Evolutionary conservation across 2,329 filamentous ascomycete species (phyloP).

Genomic region (Exophiala oligosperma): DNA sequence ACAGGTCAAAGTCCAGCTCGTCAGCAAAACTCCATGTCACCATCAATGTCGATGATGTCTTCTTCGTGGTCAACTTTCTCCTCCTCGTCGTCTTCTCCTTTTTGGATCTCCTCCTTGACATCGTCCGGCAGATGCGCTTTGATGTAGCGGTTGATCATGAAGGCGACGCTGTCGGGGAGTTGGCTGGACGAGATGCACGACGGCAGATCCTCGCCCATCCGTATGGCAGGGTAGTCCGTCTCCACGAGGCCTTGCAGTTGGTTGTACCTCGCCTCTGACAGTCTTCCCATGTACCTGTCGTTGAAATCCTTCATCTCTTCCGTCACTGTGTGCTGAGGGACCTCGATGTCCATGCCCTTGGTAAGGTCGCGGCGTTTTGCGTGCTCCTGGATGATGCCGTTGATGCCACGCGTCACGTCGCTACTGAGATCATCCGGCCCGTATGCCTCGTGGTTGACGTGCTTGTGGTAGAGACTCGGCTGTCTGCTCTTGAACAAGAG

Average conservation of each 20-base stretch:
- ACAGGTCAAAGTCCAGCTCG: neutral
- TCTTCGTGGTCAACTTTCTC: neutral
- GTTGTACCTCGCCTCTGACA: neutral
- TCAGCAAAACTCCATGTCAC: neutral
- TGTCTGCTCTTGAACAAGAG: conserved; percentile 1
- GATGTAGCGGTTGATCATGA: conserved; percentile 3
- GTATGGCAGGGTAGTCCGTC: neutral
- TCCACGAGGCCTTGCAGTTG: conserved; percentile 4
- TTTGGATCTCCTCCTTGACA: neutral
- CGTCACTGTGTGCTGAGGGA: conserved; percentile 1
- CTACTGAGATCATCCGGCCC: neutral
- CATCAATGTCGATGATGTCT: neutral
- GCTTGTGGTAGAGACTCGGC: neutral
- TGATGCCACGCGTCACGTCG: neutral
- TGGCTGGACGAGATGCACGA: neutral
- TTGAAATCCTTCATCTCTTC: conserved; percentile 1
- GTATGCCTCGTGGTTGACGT: neutral
- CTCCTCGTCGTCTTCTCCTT: neutral
- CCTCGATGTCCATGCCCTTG: neutral
- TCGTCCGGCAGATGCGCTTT: conserved; percentile 1
- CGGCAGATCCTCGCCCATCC: too few species aligned
- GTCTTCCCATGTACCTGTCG: neutral
- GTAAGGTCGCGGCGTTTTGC: neutral
- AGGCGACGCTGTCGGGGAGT: neutral
- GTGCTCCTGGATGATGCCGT: neutral